Conservation (phyloP, 2,329 filamentous ascomycete genomes). For the Exophiala xenobiotica region DNA sequence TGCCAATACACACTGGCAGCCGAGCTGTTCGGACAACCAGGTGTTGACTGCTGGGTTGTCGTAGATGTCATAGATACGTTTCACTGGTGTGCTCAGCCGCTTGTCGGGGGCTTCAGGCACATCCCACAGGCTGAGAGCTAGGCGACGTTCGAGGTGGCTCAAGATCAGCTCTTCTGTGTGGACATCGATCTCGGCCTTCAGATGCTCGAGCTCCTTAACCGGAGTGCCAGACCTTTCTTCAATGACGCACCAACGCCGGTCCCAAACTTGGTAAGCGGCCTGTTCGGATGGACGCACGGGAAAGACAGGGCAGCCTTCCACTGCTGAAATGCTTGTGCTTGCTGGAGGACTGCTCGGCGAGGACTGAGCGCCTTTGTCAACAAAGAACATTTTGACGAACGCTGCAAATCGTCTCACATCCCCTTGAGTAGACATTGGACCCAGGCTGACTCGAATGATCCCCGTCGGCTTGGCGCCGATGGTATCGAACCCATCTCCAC, state of each 20-base stretch:
- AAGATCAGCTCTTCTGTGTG: not conserved
- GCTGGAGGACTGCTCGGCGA: not conserved
- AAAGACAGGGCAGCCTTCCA: not conserved
- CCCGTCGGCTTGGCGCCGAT: constrained; percentile 85
- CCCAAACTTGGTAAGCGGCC: not conserved
- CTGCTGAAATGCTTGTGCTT: not conserved
- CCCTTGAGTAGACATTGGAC: constrained; percentile 76
- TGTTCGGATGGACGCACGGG: not conserved
- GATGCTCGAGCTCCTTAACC: not conserved
- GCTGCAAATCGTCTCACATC: constrained; percentile 71
- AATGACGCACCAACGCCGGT: not conserved
- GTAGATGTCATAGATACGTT: not conserved
- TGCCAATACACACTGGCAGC: not conserved
- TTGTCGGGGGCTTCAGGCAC: not conserved
- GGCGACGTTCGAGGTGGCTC: not conserved
- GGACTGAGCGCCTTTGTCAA: constrained; percentile 23
- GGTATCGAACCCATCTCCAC: constrained; percentile 79
- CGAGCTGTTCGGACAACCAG: not conserved
- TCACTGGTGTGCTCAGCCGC: not conserved
- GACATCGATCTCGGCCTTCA: not conserved
- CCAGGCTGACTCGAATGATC: constrained; percentile 78
- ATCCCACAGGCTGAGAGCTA: not conserved
- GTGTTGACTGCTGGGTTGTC: not conserved
- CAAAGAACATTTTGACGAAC: constrained; percentile 72
- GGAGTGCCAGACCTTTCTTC: not conserved